Conservation (phyloP, 257 asterid species). For the Plantago elongata region DNA sequence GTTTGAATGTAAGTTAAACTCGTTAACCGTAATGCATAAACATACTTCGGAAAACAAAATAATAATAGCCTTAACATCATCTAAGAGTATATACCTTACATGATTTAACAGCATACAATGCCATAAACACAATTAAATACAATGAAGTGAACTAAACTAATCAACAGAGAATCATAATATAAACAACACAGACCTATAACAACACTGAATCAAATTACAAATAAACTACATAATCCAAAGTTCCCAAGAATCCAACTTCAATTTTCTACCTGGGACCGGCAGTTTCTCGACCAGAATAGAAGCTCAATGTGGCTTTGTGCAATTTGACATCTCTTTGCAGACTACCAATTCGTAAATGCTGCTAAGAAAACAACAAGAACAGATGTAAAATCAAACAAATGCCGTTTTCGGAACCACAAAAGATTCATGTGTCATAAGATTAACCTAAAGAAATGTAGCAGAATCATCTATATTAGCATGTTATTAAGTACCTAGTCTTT, state of each 20-base stretch:
- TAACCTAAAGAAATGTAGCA: too few species aligned
- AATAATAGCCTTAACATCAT: too few species aligned
- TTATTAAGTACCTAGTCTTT: too few species aligned
- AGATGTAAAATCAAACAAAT: neutral
- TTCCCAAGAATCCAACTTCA: neutral
- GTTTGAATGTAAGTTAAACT: too few species aligned
- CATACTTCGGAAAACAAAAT: too few species aligned
- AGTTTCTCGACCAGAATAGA: conserved; percentile 7
- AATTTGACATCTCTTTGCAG: conserved; percentile 18
- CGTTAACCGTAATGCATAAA: too few species aligned
- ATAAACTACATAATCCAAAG: neutral
- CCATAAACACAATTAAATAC: neutral
- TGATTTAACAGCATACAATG: too few species aligned
- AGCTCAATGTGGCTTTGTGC: conserved; percentile 14
- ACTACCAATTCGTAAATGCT: conserved; percentile 24
- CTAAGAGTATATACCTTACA: too few species aligned
- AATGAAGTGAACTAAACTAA: neutral
- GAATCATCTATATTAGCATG: too few species aligned
- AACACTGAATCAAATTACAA: neutral
- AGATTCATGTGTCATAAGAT: too few species aligned
- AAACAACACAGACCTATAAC: neutral
- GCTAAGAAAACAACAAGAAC: neutral
- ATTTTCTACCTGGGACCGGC: conserved; percentile 29
- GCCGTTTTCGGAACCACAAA: too few species aligned
- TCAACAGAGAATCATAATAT: neutral